Conservation (phyloP, 176 grass and related monocot species). For the Chloris gayana region DNA sequence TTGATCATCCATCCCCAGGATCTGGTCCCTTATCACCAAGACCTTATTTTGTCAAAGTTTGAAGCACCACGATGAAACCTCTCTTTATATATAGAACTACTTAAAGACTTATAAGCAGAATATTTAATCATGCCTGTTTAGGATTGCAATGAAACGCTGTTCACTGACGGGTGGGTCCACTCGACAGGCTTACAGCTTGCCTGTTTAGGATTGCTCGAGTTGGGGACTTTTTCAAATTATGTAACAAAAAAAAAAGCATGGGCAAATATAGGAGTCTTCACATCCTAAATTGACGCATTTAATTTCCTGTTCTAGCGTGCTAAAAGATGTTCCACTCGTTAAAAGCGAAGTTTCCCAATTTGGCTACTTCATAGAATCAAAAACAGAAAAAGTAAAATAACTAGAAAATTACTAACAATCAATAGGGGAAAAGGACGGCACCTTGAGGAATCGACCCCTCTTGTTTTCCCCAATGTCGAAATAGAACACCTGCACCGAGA, state of each 20-base stretch:
- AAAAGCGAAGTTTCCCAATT: not conserved
- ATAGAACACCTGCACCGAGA: conserved; percentile 73
- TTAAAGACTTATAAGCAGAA: conserved; percentile 15
- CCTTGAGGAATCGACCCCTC: conserved; percentile 98
- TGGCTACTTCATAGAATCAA: not conserved
- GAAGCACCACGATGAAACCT: not conserved
- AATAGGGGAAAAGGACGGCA: not conserved
- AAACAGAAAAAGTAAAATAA: not conserved
- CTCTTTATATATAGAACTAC: conserved; percentile 8
- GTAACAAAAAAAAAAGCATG: not conserved
- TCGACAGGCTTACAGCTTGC: not conserved
- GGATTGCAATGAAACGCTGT: too few relatives aligned
- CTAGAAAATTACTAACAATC: not conserved
- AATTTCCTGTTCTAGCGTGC: not conserved
- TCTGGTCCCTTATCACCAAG: not conserved
- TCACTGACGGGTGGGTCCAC: conserved; percentile 26
- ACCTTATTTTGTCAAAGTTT: conserved; percentile 11
- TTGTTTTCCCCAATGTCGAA: conserved; percentile 98
- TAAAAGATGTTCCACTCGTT: not conserved
- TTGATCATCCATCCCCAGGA: conserved; percentile 3
- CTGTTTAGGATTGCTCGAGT: conserved; percentile 17
- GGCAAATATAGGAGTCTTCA: not conserved
- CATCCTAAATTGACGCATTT: not conserved
- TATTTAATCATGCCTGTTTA: too few relatives aligned
- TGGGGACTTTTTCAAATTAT: not conserved